Base-by-base conservation (phyloP, 495 filamentous ascomycete genomes). In the Rusavskia elegans region DNA sequence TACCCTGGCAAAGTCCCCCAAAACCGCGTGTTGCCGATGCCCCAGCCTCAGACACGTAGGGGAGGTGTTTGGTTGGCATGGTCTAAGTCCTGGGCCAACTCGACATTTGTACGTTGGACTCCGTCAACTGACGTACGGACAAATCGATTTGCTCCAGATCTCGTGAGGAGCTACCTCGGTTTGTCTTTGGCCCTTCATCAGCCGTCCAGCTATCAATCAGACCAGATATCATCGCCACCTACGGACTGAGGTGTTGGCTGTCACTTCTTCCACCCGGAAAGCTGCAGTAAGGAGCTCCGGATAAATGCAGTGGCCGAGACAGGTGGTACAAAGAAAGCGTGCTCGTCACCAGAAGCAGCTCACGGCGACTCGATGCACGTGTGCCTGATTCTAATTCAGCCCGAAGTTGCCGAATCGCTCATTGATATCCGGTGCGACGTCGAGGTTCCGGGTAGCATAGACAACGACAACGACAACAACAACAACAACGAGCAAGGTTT, bases 361-460 rank as follows among this genome's bases (percentile, higher is more conserved):
- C 32, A 29, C 46, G 41, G 49, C 56, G 39, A 59, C 50, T 61
- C 52, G 59, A 61, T 55, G 59, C 57, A 56, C 52, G 44, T 55
- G 45, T 61, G 55, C 57, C 57, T 52, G 48, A 61, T 48, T 27
- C 40, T 36, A 50, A 52, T 36, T 29, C 46, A 44, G 23, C 53
- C 27, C 23, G 20, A 42, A 41, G 23, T 11, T 50, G 17, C 25
- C 29, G 32, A 35, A 35, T 35, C 32, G 32, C 6, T 35, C 10
- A 11, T 35, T 35, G 32, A 35, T 14, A 11, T 35, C 32, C 13
- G 32, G 32, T 35, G 6, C 32, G 32, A 2, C 6, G 32, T 7
- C 9, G 2, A 35, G 10, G 8, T 10, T 35, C 10, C 9, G 32
- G 16, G 14, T 20, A 42, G n/a, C n/a, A 19, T 42, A 17, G 40